Base-by-base conservation (phyloP, 495 filamentous ascomycete species). In the Astrocystis sublimbata region DNA sequence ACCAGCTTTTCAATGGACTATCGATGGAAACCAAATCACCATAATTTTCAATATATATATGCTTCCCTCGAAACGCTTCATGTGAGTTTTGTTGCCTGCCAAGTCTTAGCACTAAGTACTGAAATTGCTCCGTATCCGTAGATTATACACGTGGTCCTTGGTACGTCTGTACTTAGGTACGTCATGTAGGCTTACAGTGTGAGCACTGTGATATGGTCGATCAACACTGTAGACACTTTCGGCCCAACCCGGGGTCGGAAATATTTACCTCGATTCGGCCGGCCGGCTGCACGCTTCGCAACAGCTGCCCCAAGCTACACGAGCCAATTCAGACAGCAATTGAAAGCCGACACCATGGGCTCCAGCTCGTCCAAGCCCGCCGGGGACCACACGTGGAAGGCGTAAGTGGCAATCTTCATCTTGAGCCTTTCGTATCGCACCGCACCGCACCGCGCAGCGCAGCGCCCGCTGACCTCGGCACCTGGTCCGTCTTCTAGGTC, bases 401-500 rank as follows among this genome's bases (percentile, higher is more conserved):
- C 72, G 80, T 83, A 73, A 60, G 79, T 66, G n/a, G n/a, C n/a
- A 54, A 41, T 24, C n/a, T 9, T 15, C 4, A 52, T 35, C 24
- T 17, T 31, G 53, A 28, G 12, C 38, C 4, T 15, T n/a, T n/a
- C n/a, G n/a, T 21, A 21, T 6, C 3, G 15, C 15, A 1, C 42
- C 41, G 7, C 19, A 24, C 23, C 35, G 0, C 17, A 46, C n/a
- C n/a, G n/a, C n/a, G 23, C 49, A 55, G 40, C 41, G 38, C 49
- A 28, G 40, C 13, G 35, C 19, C 24, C 36, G 23, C 63, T 28
- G 31, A 55, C 21, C 49, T 62, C 21, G 58, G 60, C 21, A 42
- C 26, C n/a, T 21, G 4, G 19, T 17, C 28, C 9, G 9, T 52
- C 30, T 30, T n/a, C 26, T 73, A 97, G 93, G 70, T 83, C 90